Evolutionary conservation across 148 eudicot genomes (phyloP).

Genomic region (Arctostaphylos glauca): DNA sequence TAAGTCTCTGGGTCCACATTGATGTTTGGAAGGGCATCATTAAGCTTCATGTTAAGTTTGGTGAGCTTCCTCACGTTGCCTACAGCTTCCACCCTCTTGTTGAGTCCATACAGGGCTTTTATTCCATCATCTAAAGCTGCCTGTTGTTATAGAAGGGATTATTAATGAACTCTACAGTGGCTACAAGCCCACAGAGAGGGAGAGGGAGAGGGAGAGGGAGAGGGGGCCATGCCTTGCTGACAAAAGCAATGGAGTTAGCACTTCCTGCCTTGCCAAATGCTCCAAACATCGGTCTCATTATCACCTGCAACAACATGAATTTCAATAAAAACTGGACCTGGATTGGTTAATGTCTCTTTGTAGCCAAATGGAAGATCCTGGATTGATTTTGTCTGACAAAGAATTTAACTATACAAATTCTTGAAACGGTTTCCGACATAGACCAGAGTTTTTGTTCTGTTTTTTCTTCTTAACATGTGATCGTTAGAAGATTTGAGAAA

Average conservation of each 20-base stretch:
- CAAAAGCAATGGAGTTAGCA: constrained; percentile 79
- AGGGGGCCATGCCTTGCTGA: constrained; percentile 62
- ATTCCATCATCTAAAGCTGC: constrained; percentile 61
- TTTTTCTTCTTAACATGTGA: neutral
- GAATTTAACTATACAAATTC: neutral
- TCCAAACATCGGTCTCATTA: constrained; percentile 96
- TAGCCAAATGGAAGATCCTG: neutral
- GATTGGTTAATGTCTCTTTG: neutral
- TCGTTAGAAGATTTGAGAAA: neutral
- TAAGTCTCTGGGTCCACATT: constrained; percentile 83
- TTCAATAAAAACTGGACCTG: neutral
- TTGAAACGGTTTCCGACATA: neutral
- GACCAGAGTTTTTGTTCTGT: neutral
- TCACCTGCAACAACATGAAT: constrained; percentile 53
- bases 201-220: neutral
- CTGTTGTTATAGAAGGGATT: constrained; percentile 30
- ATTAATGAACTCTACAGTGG: neutral
- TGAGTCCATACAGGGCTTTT: constrained; percentile 61
- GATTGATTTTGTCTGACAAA: neutral
- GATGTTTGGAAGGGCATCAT: constrained; percentile 80
- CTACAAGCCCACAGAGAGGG: neutral
- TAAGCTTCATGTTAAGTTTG: constrained; percentile 92
- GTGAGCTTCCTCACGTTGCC: constrained; percentile 59
- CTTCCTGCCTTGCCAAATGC: constrained; percentile 90
- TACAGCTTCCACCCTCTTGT: constrained; percentile 83